These are phyloP conservation scores for Vitis labrusca DNA, from an alignment of 164 flowering plant species.

Conservation along the genomic window DNA sequence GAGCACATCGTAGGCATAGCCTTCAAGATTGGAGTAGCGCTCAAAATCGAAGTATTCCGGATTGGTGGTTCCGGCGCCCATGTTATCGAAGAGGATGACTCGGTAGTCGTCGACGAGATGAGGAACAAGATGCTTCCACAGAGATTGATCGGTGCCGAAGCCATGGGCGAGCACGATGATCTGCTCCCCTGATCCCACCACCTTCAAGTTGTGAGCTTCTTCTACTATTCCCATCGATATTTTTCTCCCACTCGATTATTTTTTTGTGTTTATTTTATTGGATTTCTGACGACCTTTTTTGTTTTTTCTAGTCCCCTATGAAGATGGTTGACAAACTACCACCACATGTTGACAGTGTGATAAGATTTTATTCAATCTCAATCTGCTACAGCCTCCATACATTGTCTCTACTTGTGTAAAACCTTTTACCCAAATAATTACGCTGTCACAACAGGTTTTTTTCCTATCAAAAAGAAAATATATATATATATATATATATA, in stretches of 20 bases:
- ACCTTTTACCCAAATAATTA: too few species aligned
- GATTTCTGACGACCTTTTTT: background rate
- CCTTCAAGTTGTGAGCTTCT: slow-evolving; percentile 50
- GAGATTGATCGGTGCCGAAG: slow-evolving; percentile 62
- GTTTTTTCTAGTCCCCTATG: background rate
- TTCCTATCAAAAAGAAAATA: too few species aligned
- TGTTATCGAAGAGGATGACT: slow-evolving; percentile 50
- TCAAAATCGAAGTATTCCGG: slow-evolving; percentile 65
- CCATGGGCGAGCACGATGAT: slow-evolving; percentile 52
- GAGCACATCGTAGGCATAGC: slow-evolving; percentile 48
- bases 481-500: too few species aligned
- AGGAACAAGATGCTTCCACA: slow-evolving; percentile 56
- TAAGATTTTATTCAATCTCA: too few species aligned
- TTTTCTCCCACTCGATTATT: background rate
- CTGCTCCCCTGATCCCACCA: slow-evolving; percentile 39
- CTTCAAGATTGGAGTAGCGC: slow-evolving; percentile 49
- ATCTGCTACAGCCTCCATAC: too few species aligned
- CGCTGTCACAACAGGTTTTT: too few species aligned
- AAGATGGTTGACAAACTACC: background rate
- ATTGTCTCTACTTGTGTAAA: too few species aligned
- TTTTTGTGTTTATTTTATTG: background rate
- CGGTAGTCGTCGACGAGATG: slow-evolving; percentile 39
- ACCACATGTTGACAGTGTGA: too few species aligned
- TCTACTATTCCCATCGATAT: slow-evolving; percentile 43
- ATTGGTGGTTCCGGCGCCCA: slow-evolving; percentile 67